Conservation (phyloP, 2,329 filamentous ascomycete genomes). For the Neofusicoccum ribis region DNA sequence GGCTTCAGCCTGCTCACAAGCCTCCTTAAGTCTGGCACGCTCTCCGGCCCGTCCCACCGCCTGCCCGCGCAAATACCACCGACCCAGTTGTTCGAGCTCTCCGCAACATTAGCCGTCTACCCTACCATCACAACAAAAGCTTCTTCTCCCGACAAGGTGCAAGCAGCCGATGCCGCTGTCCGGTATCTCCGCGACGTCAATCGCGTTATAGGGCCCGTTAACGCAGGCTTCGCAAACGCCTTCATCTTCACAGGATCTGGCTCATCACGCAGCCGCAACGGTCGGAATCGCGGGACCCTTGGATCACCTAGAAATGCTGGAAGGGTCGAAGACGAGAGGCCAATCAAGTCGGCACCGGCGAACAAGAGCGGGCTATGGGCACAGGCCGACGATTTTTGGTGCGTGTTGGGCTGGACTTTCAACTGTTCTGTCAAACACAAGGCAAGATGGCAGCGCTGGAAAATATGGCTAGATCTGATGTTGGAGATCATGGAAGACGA, state of each 20-base stretch:
- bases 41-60: conserved; percentile 34
- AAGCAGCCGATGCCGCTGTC: conserved; percentile 67
- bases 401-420: conserved; percentile 85
- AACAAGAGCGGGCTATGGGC: conserved; percentile 68
- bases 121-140: conserved; percentile 76
- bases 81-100: conserved; percentile 70
- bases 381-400: conserved; percentile 85
- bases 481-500: conserved; percentile 75
- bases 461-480: conserved; percentile 76
- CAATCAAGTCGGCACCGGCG: conserved; percentile 61
- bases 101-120: conserved; percentile 81
- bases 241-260: conserved; percentile 61
- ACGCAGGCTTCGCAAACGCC: conserved; percentile 68
- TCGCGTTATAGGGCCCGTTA: conserved; percentile 65
- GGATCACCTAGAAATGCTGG: not conserved
- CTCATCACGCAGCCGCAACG: conserved; percentile 8
- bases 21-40: conserved; percentile 35
- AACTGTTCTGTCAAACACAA: conserved; percentile 78
- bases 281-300: conserved; percentile 22
- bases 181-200: conserved; percentile 70
- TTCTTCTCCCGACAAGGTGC: conserved; percentile 58
- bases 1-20: conserved; percentile 36
- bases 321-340: conserved; percentile 33
- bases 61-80: conserved; percentile 65
- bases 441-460: conserved; percentile 79